Percentiles rank a stretch among this genome's conserved stretches.
These are phyloP conservation scores for Taiwanofungus camphoratus DNA, from an alignment of 1,284 basidiomycete genomes.

Conservation along the genomic window DNA sequence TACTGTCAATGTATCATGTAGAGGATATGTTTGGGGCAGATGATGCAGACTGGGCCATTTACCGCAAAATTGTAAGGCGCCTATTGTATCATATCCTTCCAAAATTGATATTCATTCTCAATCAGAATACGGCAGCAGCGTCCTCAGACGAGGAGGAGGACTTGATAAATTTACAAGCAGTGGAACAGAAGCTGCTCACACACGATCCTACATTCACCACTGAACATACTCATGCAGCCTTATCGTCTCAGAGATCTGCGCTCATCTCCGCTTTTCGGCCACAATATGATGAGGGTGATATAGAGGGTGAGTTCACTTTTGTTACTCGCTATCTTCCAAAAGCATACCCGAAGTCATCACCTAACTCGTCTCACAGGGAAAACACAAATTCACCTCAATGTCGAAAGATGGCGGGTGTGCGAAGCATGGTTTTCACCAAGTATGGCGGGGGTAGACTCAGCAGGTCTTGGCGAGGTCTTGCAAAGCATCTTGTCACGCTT, in stretches of 20 bases:
- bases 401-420: constrained; percentile 91
- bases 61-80: constrained; percentile 81
- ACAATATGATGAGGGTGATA: constrained; percentile 63
- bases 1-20: constrained; percentile 26
- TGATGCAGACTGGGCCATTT: constrained; percentile 97
- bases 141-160: constrained; percentile 98
- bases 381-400: constrained; percentile 84
- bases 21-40: constrained; percentile 96
- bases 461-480: constrained; percentile 88
- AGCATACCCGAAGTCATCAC: neutral
- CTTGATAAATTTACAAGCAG: constrained; percentile 57
- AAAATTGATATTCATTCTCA: neutral
- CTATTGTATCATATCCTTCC: neutral
- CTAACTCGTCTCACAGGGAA: constrained; percentile 33
- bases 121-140: constrained; percentile 74
- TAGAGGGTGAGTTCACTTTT: constrained; percentile 43
- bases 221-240: constrained; percentile 79
- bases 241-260: constrained; percentile 73
- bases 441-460: constrained; percentile 94
- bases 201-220: constrained; percentile 81
- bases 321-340: neutral
- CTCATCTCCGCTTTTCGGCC: constrained; percentile 83
- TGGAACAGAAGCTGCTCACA: constrained; percentile 81
- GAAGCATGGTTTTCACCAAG: constrained; percentile 92
- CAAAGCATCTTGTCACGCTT: constrained; percentile 86